Evolutionary conservation across 192 early-diverging fungal genomes (phyloP).

Genomic region (Rhizoclosmatium globosum): DNA sequence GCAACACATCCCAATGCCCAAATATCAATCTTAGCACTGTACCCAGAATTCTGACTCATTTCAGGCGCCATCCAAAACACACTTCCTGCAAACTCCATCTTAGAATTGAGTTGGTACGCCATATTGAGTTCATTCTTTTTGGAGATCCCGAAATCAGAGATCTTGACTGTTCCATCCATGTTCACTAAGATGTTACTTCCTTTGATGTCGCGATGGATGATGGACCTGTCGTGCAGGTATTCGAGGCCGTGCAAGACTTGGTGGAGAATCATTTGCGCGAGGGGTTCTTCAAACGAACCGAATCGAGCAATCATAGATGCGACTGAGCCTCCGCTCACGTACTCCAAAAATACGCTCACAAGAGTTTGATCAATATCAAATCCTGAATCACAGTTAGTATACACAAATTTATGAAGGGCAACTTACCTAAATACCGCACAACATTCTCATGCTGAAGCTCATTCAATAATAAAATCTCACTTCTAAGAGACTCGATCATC

Average conservation of each 20-base stretch:
- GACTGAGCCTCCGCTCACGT: conserved; percentile 93
- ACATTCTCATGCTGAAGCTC: conserved; percentile 83
- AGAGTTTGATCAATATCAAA: conserved; percentile 74
- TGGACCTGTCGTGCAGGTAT: conserved; percentile 86
- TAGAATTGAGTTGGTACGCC: conserved; percentile 46
- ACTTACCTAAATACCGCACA: conserved; percentile 88
- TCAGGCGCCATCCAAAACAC: conserved; percentile 97
- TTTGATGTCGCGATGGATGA: conserved; percentile 95
- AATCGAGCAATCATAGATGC: conserved; percentile 79
- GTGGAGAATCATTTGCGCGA: conserved; percentile 78
- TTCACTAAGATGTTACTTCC: conserved; percentile 82
- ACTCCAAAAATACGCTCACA: conserved; percentile 92
- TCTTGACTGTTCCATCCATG: conserved; percentile 87
- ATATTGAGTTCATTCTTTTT: conserved; percentile 71
- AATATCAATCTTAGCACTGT: conserved; percentile 88
- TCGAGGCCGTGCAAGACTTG: conserved; percentile 87
- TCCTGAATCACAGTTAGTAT: conserved; percentile 43
- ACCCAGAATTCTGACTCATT: conserved; percentile 83
- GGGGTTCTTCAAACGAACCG: conserved; percentile 82
- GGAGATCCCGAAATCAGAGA: conserved; percentile 96
- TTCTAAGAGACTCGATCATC: conserved; percentile 73
- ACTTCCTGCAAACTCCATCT: conserved; percentile 77
- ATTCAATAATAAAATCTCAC: conserved; percentile 83
- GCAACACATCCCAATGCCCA: conserved; percentile 84
- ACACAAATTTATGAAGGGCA: conserved; percentile 23